These are phyloP conservation scores for Lentithecium fluviatile DNA, from an alignment of 495 filamentous ascomycete genomes.

Conservation along the genomic window DNA sequence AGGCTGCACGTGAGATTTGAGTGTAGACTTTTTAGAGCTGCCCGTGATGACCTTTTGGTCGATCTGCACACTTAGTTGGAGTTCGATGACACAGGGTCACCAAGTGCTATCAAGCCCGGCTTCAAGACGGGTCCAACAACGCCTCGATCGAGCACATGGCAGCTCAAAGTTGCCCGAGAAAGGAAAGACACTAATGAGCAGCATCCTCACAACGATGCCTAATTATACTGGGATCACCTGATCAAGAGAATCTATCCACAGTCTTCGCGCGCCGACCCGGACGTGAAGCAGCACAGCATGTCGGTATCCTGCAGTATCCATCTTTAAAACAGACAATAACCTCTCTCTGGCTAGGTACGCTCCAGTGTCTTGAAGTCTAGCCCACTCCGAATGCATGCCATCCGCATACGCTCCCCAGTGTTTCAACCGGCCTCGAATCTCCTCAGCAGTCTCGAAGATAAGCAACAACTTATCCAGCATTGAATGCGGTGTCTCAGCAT, in stretches of 20 bases:
- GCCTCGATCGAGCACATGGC: too few relatives aligned
- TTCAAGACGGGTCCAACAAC: too few relatives aligned
- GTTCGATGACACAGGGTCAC: too few relatives aligned
- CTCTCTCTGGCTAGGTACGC: conserved; percentile 5
- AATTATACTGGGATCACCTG: neutral
- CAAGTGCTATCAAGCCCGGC: too few relatives aligned
- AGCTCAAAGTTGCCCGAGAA: too few relatives aligned
- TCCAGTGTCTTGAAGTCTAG: neutral
- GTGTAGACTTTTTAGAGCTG: too few relatives aligned
- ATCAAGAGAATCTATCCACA: neutral
- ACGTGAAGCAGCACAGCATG: neutral
- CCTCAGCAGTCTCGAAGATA: conserved; percentile 3
- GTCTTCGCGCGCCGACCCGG: neutral
- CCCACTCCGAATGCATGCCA: neutral
- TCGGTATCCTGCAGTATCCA: neutral
- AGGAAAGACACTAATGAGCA: too few relatives aligned
- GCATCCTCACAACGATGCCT: too few relatives aligned
- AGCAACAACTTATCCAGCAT: neutral
- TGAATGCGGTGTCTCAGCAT: conserved; percentile 3
- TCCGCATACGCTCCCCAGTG: neutral
- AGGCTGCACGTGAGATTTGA: too few relatives aligned
- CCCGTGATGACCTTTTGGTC: too few relatives aligned
- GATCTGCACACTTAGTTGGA: too few relatives aligned
- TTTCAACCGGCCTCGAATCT: neutral
- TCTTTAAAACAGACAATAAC: conserved; percentile 3